These are phyloP conservation scores for Boechera divaricarpa DNA, from an alignment of 345 rosid genomes.

Conservation along the genomic window DNA sequence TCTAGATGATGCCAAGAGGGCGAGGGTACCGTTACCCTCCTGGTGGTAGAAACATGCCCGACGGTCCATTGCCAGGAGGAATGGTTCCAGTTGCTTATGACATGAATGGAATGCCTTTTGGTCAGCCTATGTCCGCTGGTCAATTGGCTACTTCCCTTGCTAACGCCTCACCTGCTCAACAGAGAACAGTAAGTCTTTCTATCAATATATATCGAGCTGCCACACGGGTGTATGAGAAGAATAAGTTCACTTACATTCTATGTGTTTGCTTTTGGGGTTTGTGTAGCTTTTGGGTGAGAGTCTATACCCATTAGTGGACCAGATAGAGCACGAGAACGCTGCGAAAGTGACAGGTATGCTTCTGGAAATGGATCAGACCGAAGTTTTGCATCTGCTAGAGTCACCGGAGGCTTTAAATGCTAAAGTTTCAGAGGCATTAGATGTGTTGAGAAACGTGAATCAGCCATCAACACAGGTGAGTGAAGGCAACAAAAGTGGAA, in stretches of 20 bases:
- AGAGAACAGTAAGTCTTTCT: slow-evolving; percentile 64
- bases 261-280: background rate
- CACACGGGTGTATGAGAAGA: background rate
- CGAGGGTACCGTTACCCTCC: slow-evolving; percentile 78
- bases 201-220: background rate
- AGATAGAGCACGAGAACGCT: slow-evolving; percentile 71
- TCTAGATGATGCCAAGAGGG: slow-evolving; percentile 90
- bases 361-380: slow-evolving; percentile 82
- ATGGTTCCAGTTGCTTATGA: slow-evolving; percentile 80
- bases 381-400: slow-evolving; percentile 75
- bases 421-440: slow-evolving; percentile 78
- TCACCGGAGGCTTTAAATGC: slow-evolving; percentile 78
- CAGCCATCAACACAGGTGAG: slow-evolving; percentile 51
- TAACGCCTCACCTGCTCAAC: slow-evolving; percentile 67
- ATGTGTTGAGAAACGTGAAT: slow-evolving; percentile 65
- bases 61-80: slow-evolving; percentile 73
- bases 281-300: slow-evolving; percentile 72
- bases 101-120: slow-evolving; percentile 64
- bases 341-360: slow-evolving; percentile 89
- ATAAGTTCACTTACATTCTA: background rate
- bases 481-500: slow-evolving; percentile 46
- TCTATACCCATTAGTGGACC: slow-evolving; percentile 74
- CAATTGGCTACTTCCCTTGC: slow-evolving; percentile 79
- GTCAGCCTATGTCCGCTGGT: slow-evolving; percentile 61
- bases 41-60: slow-evolving; percentile 85